Conservation (phyloP, 257 asterid species). For the Jaltomata sinuosa region DNA sequence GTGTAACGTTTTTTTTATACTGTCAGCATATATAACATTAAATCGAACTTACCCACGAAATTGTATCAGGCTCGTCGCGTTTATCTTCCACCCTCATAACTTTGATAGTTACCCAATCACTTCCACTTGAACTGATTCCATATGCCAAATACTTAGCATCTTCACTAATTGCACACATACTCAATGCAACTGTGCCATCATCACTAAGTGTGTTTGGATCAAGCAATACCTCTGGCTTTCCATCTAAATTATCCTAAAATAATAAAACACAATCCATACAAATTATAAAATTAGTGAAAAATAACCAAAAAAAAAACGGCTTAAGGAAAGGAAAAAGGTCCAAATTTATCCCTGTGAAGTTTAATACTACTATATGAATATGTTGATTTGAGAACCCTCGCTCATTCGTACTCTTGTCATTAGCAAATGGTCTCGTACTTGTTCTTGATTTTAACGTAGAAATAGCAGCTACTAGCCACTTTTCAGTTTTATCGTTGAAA, state of each 20-base stretch:
- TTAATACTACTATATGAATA: neutral
- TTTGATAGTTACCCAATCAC: conserved; percentile 90
- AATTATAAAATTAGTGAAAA: neutral
- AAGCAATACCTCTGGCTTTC: conserved; percentile 66
- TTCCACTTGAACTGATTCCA: conserved; percentile 83
- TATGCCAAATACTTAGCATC: conserved; percentile 84
- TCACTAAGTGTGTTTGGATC: conserved; percentile 84
- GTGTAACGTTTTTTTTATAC: neutral
- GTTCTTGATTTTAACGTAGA: neutral
- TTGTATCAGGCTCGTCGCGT: conserved; percentile 44
- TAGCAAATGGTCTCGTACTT: neutral
- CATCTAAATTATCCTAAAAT: conserved; percentile 68
- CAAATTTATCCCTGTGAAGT: neutral
- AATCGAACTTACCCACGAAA: conserved; percentile 63
- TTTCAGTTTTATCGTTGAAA: no score
- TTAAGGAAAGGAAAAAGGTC: neutral
- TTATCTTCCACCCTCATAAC: conserved; percentile 66
- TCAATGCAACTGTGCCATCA: conserved; percentile 82
- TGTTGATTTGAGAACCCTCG: neutral
- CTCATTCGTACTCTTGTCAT: neutral
- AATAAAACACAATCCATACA: neutral
- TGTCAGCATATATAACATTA: neutral
- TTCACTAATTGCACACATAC: conserved; percentile 48
- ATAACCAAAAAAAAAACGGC: neutral
- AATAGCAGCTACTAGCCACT: neutral